Percentiles rank a stretch among this genome's conserved stretches.
phyloP scores from a whole-genome alignment of 75 land plant genomes.

The Sequoiadendron giganteum region DNA sequence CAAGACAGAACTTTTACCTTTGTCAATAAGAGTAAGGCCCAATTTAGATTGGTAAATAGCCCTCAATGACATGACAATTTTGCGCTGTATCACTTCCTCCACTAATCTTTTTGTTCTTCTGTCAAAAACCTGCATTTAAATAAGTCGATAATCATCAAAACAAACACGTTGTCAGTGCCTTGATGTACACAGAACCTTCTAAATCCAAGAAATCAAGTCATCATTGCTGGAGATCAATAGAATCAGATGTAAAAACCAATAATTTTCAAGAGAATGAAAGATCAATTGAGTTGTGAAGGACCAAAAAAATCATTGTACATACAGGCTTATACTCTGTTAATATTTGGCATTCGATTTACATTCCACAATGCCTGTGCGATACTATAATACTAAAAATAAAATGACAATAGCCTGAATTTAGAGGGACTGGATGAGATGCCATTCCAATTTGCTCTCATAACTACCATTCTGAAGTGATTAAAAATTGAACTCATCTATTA shows the following conservation, averaged over 20 bases:
- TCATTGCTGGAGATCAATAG: neutral
- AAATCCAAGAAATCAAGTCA: neutral
- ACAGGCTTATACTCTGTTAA: neutral
- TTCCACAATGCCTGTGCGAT: too few species aligned
- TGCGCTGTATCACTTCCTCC: slow-evolving; percentile 90
- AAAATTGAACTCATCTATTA: too few species aligned
- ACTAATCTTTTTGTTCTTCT: slow-evolving; percentile 80
- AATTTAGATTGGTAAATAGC: slow-evolving; percentile 92
- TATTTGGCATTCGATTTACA: too few species aligned
- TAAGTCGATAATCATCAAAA: neutral
- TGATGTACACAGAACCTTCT: neutral
- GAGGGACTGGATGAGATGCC: too few species aligned
- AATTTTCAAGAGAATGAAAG: neutral
- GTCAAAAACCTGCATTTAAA: slow-evolving; percentile 71
- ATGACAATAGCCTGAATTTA: too few species aligned
- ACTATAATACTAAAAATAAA: too few species aligned
- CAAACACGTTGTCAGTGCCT: neutral
- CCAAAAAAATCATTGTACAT: neutral
- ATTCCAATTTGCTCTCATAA: too few species aligned
- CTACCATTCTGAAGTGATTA: too few species aligned
- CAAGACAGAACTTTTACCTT: slow-evolving; percentile 40
- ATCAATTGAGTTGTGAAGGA: neutral
- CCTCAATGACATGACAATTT: slow-evolving; percentile 58
- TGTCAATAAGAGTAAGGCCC: slow-evolving; percentile 79
- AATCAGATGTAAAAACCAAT: neutral